These are phyloP conservation scores for Camelina hispida DNA, from an alignment of 345 rosid species.

Conservation along the genomic window DNA sequence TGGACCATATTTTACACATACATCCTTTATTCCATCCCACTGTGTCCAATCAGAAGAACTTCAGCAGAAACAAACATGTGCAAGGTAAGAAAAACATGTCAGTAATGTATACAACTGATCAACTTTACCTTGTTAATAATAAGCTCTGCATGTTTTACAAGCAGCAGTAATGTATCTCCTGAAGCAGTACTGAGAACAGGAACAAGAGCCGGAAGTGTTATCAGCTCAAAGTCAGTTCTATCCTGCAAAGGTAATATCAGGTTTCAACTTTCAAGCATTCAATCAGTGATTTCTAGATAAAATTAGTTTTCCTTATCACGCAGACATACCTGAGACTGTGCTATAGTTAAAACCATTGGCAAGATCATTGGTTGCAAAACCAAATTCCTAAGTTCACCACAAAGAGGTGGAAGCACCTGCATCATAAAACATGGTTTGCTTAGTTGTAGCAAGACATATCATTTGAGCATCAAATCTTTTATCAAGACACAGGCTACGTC, in stretches of 20 bases:
- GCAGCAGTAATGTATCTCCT: conserved; percentile 88
- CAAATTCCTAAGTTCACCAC: conserved; percentile 97
- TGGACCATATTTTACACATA: no score
- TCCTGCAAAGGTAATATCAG: conserved; percentile 59
- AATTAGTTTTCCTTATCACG: background rate
- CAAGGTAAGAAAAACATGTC: background rate
- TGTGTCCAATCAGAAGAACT: background rate
- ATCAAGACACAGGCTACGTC: conserved; percentile 19
- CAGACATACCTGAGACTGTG: conserved; percentile 83
- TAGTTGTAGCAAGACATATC: conserved; percentile 26
- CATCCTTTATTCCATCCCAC: no score
- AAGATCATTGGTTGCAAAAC: conserved; percentile 96
- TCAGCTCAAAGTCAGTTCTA: conserved; percentile 84
- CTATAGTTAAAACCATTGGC: conserved; percentile 96
- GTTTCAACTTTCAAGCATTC: conserved; percentile 18
- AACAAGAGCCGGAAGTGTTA: conserved; percentile 89
- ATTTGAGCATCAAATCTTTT: background rate
- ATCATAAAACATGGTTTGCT: conserved; percentile 35
- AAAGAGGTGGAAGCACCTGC: conserved; percentile 97
- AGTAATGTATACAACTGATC: conserved; percentile 9
- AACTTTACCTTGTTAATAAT: conserved; percentile 78
- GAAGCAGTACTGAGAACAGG: conserved; percentile 92
- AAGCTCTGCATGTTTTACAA: conserved; percentile 91
- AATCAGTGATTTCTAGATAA: conserved; percentile 1
- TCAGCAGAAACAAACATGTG: conserved; percentile 10